Evolutionary conservation across 1,139 yeast genomes (phyloP).

Genomic region (Meyerozyma sp.): DNA sequence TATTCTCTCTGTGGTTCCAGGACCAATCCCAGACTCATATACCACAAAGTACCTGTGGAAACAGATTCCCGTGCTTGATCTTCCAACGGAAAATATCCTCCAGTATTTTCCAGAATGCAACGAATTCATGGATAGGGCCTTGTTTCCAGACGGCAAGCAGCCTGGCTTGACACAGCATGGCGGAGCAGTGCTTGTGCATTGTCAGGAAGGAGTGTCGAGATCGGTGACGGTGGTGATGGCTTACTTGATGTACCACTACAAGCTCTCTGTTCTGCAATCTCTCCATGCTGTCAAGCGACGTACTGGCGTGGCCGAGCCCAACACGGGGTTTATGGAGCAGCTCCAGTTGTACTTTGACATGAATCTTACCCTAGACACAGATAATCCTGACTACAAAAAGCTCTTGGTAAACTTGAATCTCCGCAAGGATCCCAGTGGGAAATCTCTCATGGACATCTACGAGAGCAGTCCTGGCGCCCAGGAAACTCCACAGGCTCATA

Average conservation of each 20-base stretch:
- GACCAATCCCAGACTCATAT: conserved; percentile 51
- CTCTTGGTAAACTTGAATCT: conserved; percentile 18
- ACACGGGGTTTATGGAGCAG: conserved; percentile 71
- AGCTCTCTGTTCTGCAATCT: conserved; percentile 55
- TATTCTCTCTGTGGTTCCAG: conserved; percentile 63
- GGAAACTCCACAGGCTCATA: conserved; percentile 5
- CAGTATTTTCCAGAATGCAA: conserved; percentile 56
- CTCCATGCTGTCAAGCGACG: conserved; percentile 66
- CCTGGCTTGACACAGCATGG: conserved; percentile 33
- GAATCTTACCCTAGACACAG: conserved; percentile 21
- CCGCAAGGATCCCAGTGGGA: conserved; percentile 4
- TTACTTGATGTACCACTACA: conserved; percentile 71
- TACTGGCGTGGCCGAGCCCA: conserved; percentile 62
- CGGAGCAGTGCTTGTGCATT: conserved; percentile 53
- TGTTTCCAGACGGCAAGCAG: conserved; percentile 37
- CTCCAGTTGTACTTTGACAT: conserved; percentile 49
- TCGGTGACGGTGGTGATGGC: conserved; percentile 71
- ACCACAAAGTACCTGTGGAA: conserved; percentile 46
- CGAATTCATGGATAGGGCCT: conserved; percentile 60
- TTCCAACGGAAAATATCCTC: conserved; percentile 55
- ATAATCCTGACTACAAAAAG: conserved; percentile 20
- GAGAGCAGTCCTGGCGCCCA: conserved; percentile 1
- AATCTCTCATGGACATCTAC: conserved; percentile 11
- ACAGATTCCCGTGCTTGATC: conserved; percentile 70
- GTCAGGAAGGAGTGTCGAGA: conserved; percentile 87